Evolutionary conservation across 108 stramenopile species (phyloP).

Genomic region (Bacterosira constricta): DNA sequence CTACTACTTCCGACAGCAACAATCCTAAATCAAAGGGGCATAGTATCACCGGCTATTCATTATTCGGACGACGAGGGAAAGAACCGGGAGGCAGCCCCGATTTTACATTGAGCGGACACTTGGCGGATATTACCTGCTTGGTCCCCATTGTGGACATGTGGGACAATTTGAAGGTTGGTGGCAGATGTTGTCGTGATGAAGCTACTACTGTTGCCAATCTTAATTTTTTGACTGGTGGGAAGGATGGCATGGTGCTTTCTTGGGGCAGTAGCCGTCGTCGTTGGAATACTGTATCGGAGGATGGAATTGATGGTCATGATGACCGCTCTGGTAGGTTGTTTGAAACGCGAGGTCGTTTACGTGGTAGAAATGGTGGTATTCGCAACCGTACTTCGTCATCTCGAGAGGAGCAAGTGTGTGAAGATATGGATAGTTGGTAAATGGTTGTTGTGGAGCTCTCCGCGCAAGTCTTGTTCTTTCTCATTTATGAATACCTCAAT

Average conservation of each 20-base stretch:
- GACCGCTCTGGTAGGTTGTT: background rate
- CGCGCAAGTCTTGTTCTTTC: no score
- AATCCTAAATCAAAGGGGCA: slow-evolving; percentile 35
- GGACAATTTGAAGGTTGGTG: slow-evolving; percentile 20
- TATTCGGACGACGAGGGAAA: slow-evolving; percentile 29
- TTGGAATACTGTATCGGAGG: background rate
- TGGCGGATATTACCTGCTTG: slow-evolving; percentile 59
- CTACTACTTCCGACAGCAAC: slow-evolving; percentile 1
- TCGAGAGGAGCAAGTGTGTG: no score
- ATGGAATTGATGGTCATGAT: background rate
- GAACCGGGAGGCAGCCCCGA: slow-evolving; percentile 57
- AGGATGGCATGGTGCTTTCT: slow-evolving; percentile 78
- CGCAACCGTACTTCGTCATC: no score
- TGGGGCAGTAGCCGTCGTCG: slow-evolving; percentile 51
- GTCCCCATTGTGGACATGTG: slow-evolving; percentile 28
- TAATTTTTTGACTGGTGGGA: slow-evolving; percentile 61
- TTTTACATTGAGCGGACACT: slow-evolving; percentile 60
- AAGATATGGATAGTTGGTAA: no score
- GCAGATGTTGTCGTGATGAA: background rate
- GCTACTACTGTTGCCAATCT: slow-evolving; percentile 23
- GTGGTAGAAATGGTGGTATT: background rate
- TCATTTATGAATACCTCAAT: no score
- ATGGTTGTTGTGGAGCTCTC: no score
- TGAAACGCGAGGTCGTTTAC: background rate
- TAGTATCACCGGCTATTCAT: slow-evolving; percentile 54